Evolutionary conservation across 805 yeast species (phyloP), one percentile per base, ranked within the genome.

Genomic region (Grigorovia jiainica): DNA sequence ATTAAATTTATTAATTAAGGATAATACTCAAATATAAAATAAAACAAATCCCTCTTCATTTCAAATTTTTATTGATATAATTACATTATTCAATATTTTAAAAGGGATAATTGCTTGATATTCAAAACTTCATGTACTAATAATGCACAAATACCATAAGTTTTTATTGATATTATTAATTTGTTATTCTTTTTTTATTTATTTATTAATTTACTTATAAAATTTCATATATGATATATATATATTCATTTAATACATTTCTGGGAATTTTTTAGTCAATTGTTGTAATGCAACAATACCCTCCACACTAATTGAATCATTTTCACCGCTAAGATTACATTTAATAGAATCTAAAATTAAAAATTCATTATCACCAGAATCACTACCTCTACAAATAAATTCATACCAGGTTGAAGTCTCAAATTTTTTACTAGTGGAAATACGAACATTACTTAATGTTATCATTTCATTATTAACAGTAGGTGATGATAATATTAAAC

Each of bases 261-360:
- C 64, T 10, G 64, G 60, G 46, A 57, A 58, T 42, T 52, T 54
- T 33, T 49, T 47, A 17, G 53, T 37, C 33, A 61, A 44, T 25
- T 47, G 50, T 41, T 59, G 64, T 42, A 61, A 44, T 16, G 60
- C 57, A 3, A 60, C 63, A n/a, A 61, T 48, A 16, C 63, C 65
- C 7, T 51, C 51, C 17, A 58, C 42, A 46, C 63, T 60, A 16
- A 61, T 49, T 25, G 43, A 46, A 45, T 61, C 65, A 37, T 51
- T 49, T 16, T 36, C 39, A 33, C 30, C 30, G 11, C 52, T 59
- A 16, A 60, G 39, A 23, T 47, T 44, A 43, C 64, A 60, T 23
- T 48, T 47, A 10, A 60, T 58, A 7, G 63, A 54, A 45, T 61
- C 65, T 29, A 61, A 45, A n/a, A 60, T 55, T 34, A 61, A 40